phyloP scores from a whole-genome alignment of 2,329 filamentous ascomycete species.

The Trichoderma semiorbis region DNA sequence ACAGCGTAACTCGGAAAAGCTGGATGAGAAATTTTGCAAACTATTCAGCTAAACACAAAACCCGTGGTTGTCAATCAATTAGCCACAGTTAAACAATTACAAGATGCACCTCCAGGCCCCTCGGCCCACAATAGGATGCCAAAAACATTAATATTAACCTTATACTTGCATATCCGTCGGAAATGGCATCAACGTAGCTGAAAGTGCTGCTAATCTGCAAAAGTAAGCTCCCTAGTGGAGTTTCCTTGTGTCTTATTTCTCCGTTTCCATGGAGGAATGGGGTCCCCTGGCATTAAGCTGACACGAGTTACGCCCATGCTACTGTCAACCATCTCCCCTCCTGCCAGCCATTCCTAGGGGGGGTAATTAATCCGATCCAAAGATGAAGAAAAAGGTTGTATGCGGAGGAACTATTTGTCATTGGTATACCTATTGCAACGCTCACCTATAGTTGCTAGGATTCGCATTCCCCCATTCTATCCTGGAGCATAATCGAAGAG shows the following conservation, averaged over 20 bases:
- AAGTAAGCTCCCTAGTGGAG: not conserved
- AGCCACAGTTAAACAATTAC: not conserved
- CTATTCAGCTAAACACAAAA: not conserved
- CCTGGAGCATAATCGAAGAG: not conserved
- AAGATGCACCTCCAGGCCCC: not conserved
- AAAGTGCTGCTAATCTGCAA: not conserved
- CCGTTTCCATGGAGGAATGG: not conserved
- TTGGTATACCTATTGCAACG: not conserved
- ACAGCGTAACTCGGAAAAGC: not conserved
- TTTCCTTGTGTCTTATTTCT: not conserved
- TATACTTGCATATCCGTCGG: not conserved
- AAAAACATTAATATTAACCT: not conserved
- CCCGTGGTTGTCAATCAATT: not conserved
- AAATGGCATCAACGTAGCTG: not conserved
- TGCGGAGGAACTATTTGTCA: not conserved
- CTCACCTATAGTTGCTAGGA: not conserved
- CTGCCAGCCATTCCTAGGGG: not conserved
- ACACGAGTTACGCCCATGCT: not conserved
- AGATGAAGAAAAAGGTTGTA: not conserved
- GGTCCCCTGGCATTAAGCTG: not conserved
- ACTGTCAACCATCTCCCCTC: not conserved
- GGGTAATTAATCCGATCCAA: not conserved
- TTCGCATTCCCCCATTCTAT: not conserved
- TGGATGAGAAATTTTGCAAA: not conserved
- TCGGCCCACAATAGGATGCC: not conserved